Evolutionary conservation across 169 alveolate genomes (phyloP), one percentile per base, ranked within the genome.

Genomic region (Plasmodium blacklocki): DNA sequence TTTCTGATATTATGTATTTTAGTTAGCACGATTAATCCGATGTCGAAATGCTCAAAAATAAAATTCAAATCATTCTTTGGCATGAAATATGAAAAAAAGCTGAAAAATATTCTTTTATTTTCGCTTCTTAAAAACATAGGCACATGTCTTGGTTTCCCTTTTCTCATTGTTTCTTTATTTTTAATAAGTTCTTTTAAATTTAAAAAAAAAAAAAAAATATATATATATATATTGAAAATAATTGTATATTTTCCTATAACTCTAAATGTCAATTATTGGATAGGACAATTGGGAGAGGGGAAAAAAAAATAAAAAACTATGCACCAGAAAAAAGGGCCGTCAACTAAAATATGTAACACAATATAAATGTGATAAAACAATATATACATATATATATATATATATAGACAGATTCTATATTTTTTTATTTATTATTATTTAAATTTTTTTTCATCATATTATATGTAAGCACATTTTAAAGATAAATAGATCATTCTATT

Each of bases 41-140:
- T 78, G 45, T 78, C 89, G 26, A 64, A 78, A 64, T 78, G 78
- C 70, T 78, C 80, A 52, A 78, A 78, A 56, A 78, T 78, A 58
- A 78, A 50, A n/a, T 78, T 58, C 54, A 78, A 19, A 47, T 78
- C 89, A 78, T 78, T 78, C 67, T 66, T 78, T 45, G 89, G 52
- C 89, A 78, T 78, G 67, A 78, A 78, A 78, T 78, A 66, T 66
- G 89, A 78, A 52, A 78, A 78, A 78, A 78, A 78, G 23, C 78
- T 29, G 52, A 78, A 50, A 78, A 78, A 67, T 78, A 78, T 59
- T 11, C 67, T 78, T 66, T 66, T 78, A 59, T 78, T 78, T 66
- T 78, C 89, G 23, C 89, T 70, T 78, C 78, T 67, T 54, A 78
- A 70, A 78, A 78, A 78, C 80, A 78, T 78, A 49, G 89, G 89